A percentile compares a stretch with the other conserved stretches of the same genome.
These are phyloP conservation scores for Saccharomycopsis oosterbeekiorum DNA, from an alignment of 805 yeast species.

Conservation along the genomic window DNA sequence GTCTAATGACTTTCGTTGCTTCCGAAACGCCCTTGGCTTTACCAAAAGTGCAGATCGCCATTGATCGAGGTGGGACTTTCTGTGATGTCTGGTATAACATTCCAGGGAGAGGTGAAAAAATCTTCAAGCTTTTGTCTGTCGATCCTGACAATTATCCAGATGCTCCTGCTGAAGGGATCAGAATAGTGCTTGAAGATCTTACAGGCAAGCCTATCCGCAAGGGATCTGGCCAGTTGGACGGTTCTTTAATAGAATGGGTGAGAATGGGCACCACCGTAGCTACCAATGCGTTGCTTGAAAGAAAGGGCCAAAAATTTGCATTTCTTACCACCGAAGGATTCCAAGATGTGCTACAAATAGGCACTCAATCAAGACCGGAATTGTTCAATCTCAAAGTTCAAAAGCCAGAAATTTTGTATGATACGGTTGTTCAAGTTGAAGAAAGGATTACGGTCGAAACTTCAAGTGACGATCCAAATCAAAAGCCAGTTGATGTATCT, in stretches of 20 bases:
- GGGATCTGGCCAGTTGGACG: slow-evolving; percentile 24
- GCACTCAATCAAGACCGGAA: slow-evolving; percentile 44
- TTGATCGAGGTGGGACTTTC: slow-evolving; percentile 35
- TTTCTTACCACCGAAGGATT: slow-evolving; percentile 42
- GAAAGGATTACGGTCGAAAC: slow-evolving; percentile 63
- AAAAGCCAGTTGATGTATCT: slow-evolving; percentile 19
- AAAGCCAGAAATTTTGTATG: slow-evolving; percentile 38
- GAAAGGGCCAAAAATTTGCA: slow-evolving; percentile 41
- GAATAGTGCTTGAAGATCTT: slow-evolving; percentile 34
- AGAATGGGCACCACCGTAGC: slow-evolving; percentile 45
- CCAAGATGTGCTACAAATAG: slow-evolving; percentile 40
- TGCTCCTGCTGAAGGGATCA: slow-evolving; percentile 43
- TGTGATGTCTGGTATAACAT: slow-evolving; percentile 38
- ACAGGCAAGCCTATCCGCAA: slow-evolving; percentile 28
- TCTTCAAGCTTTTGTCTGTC: slow-evolving; percentile 38
- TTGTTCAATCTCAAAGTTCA: slow-evolving; percentile 40
- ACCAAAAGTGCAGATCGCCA: slow-evolving; percentile 16
- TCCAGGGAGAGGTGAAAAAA: slow-evolving; percentile 31
- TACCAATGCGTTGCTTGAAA: slow-evolving; percentile 42
- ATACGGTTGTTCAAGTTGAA: slow-evolving; percentile 36
- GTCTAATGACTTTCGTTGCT: background rate
- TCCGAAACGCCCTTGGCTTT: background rate
- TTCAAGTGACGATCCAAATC: slow-evolving; percentile 63
- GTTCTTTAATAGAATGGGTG: slow-evolving; percentile 32
- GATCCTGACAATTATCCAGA: slow-evolving; percentile 39